Conservation (phyloP, 75 land plant genomes). For the Picea glauca region DNA sequence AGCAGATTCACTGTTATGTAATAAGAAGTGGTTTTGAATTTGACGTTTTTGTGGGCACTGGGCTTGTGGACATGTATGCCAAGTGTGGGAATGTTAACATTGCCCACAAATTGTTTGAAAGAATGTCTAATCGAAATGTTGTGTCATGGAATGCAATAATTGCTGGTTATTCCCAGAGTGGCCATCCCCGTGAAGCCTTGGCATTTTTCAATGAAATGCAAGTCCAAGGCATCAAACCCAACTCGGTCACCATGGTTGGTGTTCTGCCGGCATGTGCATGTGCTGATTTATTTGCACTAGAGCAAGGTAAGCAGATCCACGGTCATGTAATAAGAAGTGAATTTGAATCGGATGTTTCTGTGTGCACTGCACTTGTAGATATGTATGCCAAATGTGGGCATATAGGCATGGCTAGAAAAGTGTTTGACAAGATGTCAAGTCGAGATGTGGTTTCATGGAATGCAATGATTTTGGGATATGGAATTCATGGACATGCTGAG, state of each 20-base stretch:
- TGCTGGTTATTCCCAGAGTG: slow-evolving; percentile 36
- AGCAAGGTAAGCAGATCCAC: neutral
- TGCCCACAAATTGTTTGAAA: neutral
- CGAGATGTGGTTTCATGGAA: slow-evolving; percentile 43
- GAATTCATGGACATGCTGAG: slow-evolving; percentile 33
- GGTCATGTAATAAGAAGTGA: neutral
- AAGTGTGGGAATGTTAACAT: neutral
- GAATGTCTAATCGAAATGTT: slow-evolving; percentile 21
- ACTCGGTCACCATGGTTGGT: slow-evolving; percentile 51
- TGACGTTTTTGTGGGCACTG: neutral
- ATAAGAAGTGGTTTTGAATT: neutral
- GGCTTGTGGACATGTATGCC: slow-evolving; percentile 6
- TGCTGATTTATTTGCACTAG: neutral
- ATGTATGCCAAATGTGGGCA: slow-evolving; percentile 52
- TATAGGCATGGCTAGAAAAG: slow-evolving; percentile 22
- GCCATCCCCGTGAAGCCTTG: slow-evolving; percentile 33
- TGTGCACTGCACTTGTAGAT: slow-evolving; percentile 41
- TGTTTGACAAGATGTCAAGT: slow-evolving; percentile 26
- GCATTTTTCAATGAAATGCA: slow-evolving; percentile 40
- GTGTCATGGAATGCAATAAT: slow-evolving; percentile 71
- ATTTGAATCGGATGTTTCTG: slow-evolving; percentile 14
- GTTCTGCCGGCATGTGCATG: slow-evolving; percentile 46
- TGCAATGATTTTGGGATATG: slow-evolving; percentile 38
- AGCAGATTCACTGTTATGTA: neutral
- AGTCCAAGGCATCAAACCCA: slow-evolving; percentile 20